These are phyloP conservation scores for Aspergillus tubingensis DNA, from an alignment of 2,329 filamentous ascomycete species.

Conservation along the genomic window DNA sequence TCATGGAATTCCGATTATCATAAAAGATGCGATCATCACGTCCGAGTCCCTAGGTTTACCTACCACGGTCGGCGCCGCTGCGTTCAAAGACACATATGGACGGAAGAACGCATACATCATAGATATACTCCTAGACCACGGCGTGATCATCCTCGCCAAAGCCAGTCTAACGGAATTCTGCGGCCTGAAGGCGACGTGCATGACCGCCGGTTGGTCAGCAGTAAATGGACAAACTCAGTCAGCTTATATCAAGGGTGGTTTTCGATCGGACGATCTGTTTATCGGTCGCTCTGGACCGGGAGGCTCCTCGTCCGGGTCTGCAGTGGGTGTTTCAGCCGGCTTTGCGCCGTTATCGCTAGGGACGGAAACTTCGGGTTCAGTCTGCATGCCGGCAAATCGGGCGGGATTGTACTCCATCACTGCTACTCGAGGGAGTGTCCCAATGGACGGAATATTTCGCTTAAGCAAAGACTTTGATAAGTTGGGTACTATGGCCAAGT, in stretches of 20 bases:
- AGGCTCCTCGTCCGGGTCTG: not conserved
- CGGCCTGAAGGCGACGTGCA: not conserved
- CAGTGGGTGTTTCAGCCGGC: not conserved
- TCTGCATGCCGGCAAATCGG: slow-evolving; percentile 1
- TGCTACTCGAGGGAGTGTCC: not conserved
- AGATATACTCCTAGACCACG: not conserved
- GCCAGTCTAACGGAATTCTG: slow-evolving; percentile 5
- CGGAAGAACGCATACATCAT: not conserved
- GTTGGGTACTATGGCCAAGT: not conserved
- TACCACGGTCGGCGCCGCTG: not conserved
- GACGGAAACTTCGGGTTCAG: not conserved
- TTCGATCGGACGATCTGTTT: not conserved
- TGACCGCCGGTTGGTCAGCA: slow-evolving; percentile 2
- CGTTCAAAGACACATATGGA: not conserved
- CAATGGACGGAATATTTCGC: not conserved
- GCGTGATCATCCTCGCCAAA: not conserved
- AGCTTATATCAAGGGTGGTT: not conserved
- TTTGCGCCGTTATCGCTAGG: not conserved
- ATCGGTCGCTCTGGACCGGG: slow-evolving; percentile 2
- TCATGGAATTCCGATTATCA: not conserved
- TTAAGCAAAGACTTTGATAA: not conserved
- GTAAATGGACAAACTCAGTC: not conserved
- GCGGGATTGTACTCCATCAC: not conserved
- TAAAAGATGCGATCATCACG: slow-evolving; percentile 1
- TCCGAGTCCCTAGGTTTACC: not conserved